Evolutionary conservation across 768 basidiomycete species (phyloP).

Genomic region (Favolaschia claudopus): DNA sequence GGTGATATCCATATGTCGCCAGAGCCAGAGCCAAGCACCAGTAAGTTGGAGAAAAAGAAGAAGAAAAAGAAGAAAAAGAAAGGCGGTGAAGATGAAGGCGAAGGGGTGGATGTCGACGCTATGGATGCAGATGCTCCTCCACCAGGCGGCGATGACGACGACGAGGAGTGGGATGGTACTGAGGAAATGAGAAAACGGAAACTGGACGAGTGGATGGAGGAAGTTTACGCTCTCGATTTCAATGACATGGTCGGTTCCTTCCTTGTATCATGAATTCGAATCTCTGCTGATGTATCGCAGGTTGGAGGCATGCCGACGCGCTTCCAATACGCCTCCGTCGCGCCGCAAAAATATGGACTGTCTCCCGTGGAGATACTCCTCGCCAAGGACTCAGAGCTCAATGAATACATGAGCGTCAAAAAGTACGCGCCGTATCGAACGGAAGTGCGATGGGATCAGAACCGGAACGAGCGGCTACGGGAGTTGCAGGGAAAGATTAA

Average conservation of each 20-base stretch:
- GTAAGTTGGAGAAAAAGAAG: constrained; percentile 58
- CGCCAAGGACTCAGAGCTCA: constrained; percentile 92
- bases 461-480: constrained; percentile 67
- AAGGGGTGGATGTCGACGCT: constrained; percentile 66
- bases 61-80: constrained; percentile 63
- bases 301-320: constrained; percentile 90
- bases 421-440: constrained; percentile 90
- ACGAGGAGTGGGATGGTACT: constrained; percentile 86
- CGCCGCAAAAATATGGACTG: constrained; percentile 70
- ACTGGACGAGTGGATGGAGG: constrained; percentile 89
- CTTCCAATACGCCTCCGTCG: constrained; percentile 87
- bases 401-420: constrained; percentile 89
- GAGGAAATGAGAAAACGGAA: constrained; percentile 89
- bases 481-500: constrained; percentile 74
- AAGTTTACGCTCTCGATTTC: constrained; percentile 90
- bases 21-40: constrained; percentile 42
- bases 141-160: constrained; percentile 52
- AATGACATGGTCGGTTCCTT: constrained; percentile 82
- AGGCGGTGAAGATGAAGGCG: constrained; percentile 50
- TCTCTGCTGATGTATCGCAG: constrained; percentile 46
- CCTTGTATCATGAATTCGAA: background rate
- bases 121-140: constrained; percentile 53
- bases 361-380: constrained; percentile 87
- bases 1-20: constrained; percentile 60
- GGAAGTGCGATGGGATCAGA: constrained; percentile 68